Evolutionary conservation across 352 stramenopile genomes (phyloP).

Genomic region (Pythium brachiatum): DNA sequence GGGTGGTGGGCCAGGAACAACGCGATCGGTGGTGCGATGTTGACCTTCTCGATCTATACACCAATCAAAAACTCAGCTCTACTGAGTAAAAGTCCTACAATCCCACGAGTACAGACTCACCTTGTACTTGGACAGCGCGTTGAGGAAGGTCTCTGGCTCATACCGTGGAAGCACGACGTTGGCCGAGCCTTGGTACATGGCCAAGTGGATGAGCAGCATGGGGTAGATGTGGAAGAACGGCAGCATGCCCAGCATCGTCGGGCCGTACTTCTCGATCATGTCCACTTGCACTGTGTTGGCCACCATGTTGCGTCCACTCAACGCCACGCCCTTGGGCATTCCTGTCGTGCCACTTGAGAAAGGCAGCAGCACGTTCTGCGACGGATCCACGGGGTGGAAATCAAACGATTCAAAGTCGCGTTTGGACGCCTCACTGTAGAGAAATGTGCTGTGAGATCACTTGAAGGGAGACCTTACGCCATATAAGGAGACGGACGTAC

Average conservation of each 20-base stretch:
- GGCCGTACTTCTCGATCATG: slow-evolving; percentile 52
- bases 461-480: too few relatives aligned
- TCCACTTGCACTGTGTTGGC: slow-evolving; percentile 86
- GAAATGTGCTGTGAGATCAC: too few relatives aligned
- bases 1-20: slow-evolving; percentile 86
- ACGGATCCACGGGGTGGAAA: slow-evolving; percentile 59
- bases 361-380: slow-evolving; percentile 57
- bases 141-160: slow-evolving; percentile 85
- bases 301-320: slow-evolving; percentile 89
- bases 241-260: slow-evolving; percentile 63
- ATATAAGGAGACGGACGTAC: not conserved
- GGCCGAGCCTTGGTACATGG: slow-evolving; percentile 69
- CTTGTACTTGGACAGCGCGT: slow-evolving; percentile 62
- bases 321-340: slow-evolving; percentile 84
- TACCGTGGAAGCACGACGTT: slow-evolving; percentile 91
- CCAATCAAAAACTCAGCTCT: too few relatives aligned
- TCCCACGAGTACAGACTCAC: not conserved
- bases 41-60: slow-evolving; percentile 23
- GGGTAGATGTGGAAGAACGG: slow-evolving; percentile 96
- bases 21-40: slow-evolving; percentile 88
- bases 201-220: slow-evolving; percentile 76
- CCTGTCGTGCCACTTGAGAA: slow-evolving; percentile 95
- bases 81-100: too few relatives aligned
- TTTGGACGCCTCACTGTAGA: slow-evolving; percentile 36
- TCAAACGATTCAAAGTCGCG: slow-evolving; percentile 37